Percentiles rank a stretch among this genome's conserved stretches.
Evolutionary conservation across 1,284 basidiomycete species (phyloP).

Genomic region (Ceratobasidium papillatum): DNA sequence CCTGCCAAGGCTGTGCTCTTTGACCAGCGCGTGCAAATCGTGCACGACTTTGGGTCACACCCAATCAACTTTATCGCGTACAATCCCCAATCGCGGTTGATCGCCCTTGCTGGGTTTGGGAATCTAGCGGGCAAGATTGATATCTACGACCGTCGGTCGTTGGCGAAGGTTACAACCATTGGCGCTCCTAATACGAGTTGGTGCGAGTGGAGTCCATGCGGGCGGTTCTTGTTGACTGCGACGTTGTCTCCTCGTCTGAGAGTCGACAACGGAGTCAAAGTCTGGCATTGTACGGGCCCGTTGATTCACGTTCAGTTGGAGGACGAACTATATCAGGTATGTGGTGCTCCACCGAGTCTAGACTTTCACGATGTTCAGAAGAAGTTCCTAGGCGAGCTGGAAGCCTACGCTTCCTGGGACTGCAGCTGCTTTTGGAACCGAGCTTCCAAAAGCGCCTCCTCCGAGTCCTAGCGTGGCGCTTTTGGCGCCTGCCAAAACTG

Average conservation of each 20-base stretch:
- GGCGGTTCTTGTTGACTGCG: slow-evolving; percentile 91
- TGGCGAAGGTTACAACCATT: slow-evolving; percentile 85
- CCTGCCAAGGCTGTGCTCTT: slow-evolving; percentile 93
- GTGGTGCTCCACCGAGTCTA: not conserved
- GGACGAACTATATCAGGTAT: slow-evolving; percentile 87
- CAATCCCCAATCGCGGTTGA: slow-evolving; percentile 91
- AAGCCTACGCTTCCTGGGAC: slow-evolving; percentile 62
- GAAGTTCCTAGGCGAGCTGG: slow-evolving; percentile 68
- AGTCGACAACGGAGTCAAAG: slow-evolving; percentile 96
- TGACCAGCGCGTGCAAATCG: slow-evolving; percentile 86
- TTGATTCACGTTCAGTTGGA: slow-evolving; percentile 80
- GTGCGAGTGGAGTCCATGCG: slow-evolving; percentile 96
- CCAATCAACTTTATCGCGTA: slow-evolving; percentile 94
- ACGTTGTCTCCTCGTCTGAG: slow-evolving; percentile 92
- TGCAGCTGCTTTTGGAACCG: slow-evolving; percentile 71
- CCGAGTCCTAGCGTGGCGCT: slow-evolving; percentile 68
- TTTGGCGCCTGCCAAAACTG: slow-evolving; percentile 53
- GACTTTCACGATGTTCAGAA: not conserved
- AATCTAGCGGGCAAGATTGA: slow-evolving; percentile 95
- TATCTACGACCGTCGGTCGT: slow-evolving; percentile 87
- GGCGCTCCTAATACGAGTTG: slow-evolving; percentile 93
- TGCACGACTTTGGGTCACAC: slow-evolving; percentile 90
- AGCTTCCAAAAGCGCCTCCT: slow-evolving; percentile 78
- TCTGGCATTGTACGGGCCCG: slow-evolving; percentile 92
- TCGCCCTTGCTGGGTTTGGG: slow-evolving; percentile 93